Evolutionary conservation across 1,284 basidiomycete species (phyloP).

Genomic region (Heterobasidion annosum): DNA sequence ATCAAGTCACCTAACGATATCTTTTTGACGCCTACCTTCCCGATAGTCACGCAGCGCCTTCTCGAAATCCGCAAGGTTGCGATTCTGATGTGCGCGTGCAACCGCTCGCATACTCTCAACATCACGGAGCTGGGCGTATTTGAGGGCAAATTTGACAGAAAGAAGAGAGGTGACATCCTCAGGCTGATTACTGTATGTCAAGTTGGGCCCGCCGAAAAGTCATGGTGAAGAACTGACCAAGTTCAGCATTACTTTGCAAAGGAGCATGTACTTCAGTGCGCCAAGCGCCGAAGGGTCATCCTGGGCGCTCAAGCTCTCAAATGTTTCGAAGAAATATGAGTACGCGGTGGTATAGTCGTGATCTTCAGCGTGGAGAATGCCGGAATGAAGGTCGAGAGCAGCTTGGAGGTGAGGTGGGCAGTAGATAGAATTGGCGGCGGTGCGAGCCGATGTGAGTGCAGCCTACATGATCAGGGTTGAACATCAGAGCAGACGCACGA

Average conservation of each 20-base stretch:
- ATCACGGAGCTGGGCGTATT: conserved; percentile 77
- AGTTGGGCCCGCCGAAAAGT: too few relatives aligned
- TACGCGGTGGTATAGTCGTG: conserved; percentile 98
- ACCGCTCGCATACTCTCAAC: conserved; percentile 95
- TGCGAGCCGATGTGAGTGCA: conserved; percentile 85
- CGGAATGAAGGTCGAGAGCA: conserved; percentile 86
- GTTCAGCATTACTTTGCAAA: conserved; percentile 98
- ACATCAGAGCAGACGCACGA: background rate
- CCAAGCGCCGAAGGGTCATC: conserved; percentile 75
- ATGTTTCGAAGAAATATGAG: conserved; percentile 97
- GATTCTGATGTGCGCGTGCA: conserved; percentile 86
- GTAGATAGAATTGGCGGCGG: conserved; percentile 96
- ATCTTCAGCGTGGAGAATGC: conserved; percentile 92
- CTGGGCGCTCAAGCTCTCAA: conserved; percentile 69
- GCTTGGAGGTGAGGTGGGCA: conserved; percentile 93
- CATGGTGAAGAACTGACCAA: conserved; percentile 42
- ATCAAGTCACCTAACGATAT: background rate
- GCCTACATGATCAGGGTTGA: conserved; percentile 43
- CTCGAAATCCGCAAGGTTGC: conserved; percentile 88
- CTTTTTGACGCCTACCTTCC: conserved; percentile 41
- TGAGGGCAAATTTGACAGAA: conserved; percentile 79
- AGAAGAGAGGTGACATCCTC: conserved; percentile 89
- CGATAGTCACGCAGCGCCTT: conserved; percentile 82
- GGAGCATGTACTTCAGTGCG: conserved; percentile 94
- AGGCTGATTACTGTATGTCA: conserved; percentile 39